Percentiles rank a stretch among this genome's conserved stretches.
Conservation (phyloP, 2,329 filamentous ascomycete species). For the Colletotrichum sansevieriae region DNA sequence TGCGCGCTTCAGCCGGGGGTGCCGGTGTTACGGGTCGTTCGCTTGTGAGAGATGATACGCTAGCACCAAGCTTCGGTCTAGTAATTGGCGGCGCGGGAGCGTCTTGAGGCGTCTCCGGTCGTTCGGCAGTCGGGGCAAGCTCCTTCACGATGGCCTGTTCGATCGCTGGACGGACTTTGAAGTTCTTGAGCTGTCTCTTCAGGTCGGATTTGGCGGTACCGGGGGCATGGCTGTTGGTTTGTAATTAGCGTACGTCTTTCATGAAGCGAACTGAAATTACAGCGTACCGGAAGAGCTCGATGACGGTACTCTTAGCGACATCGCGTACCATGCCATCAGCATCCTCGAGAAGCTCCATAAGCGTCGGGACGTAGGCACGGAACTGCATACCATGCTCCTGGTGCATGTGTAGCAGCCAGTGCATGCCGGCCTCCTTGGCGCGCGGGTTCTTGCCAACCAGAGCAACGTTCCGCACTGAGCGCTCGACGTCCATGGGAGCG, state of each 20-base stretch:
- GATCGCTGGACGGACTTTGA: constrained; percentile 89
- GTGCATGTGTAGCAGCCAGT: constrained; percentile 90
- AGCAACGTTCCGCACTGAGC: constrained; percentile 81
- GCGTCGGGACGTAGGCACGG: constrained; percentile 81
- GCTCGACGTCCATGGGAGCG: constrained; percentile 80
- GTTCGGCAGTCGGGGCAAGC: constrained; percentile 67
- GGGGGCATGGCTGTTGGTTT: constrained; percentile 82
- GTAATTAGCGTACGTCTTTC: constrained; percentile 79
- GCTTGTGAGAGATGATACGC: constrained; percentile 61
- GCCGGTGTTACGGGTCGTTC: constrained; percentile 72
- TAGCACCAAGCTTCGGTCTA: constrained; percentile 62
- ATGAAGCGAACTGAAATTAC: background rate
- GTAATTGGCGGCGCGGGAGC: constrained; percentile 55
- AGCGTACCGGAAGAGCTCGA: constrained; percentile 84
- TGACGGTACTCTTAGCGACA: constrained; percentile 83
- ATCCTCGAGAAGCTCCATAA: constrained; percentile 91
- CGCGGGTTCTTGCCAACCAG: constrained; percentile 85
- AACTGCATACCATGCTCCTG: constrained; percentile 84
- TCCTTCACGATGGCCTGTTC: constrained; percentile 83
- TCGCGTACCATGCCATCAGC: constrained; percentile 90
- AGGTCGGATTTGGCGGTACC: constrained; percentile 88
- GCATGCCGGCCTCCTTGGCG: constrained; percentile 86
- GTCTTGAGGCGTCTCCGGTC: constrained; percentile 57
- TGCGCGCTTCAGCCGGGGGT: constrained; percentile 72
- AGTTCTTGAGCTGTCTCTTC: constrained; percentile 85